Base-by-base conservation (phyloP, 2,329 filamentous ascomycete genomes). In the Colletotrichum orbiculare region DNA sequence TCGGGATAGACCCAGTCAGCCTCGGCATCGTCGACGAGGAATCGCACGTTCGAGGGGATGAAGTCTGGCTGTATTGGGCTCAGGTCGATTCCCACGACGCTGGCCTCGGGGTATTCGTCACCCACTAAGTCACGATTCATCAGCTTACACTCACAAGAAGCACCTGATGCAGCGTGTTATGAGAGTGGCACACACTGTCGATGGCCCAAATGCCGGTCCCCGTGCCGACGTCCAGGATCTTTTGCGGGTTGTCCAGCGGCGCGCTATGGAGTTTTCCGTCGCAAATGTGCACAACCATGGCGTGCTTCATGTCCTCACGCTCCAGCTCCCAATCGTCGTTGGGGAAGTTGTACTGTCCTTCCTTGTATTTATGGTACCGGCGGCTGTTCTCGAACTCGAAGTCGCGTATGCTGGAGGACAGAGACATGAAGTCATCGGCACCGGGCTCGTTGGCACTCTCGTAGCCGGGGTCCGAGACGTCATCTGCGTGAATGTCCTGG, bases 371-470 rank as follows among this genome's bases (percentile, higher is more conserved):
- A 68, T 81, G 79, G 39, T 80, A 81, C 47, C 79, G 74, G 39
- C 79, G 73, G 8, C 76, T 77, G 43, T 81, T 81, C 68, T 81
- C 78, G 60, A 78, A 81, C 6, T 74, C 71, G 64, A 79, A 79
- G 64, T 80, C 72, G 68, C 74, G 77, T 39, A 80, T 72, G 59
- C 74, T 78, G 4, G 73, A 75, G 9, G 71, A 67, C 34, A 78
- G 67, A 9, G 75, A n/a, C n/a, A n/a, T n/a, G n/a, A n/a, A n/a
- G n/a, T n/a, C n/a, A n/a, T n/a, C n/a, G n/a, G n/a, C n/a, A n/a
- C n/a, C n/a, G n/a, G n/a, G n/a, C n/a, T n/a, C n/a, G n/a, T n/a
- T n/a, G n/a, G n/a, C n/a, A n/a, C n/a, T n/a, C n/a, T n/a, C n/a
- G n/a, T n/a, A n/a, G n/a, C n/a, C n/a, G n/a, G n/a, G n/a, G n/a